Conservation (phyloP, 179 eudicot genomes). For the Amaranthus tricolor region DNA sequence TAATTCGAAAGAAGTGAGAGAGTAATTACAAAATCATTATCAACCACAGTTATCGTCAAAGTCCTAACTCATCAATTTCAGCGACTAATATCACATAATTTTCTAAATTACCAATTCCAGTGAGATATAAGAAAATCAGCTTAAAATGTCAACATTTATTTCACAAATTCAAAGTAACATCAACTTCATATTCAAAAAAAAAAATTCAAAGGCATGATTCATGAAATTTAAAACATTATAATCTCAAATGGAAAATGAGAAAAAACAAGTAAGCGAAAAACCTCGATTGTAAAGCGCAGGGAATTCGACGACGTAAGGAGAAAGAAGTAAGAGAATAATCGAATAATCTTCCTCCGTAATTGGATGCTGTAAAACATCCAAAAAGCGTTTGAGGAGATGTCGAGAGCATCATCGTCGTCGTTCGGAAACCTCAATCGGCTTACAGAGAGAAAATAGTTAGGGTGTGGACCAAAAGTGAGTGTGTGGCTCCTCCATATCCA, state of each 20-base stretch:
- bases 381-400: slow-evolving; percentile 13
- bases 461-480: neutral
- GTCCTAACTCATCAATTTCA: neutral
- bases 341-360: neutral
- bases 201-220: too few relatives aligned
- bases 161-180: neutral
- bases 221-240: neutral
- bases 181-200: too few relatives aligned
- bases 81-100: neutral
- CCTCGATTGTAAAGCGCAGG: slow-evolving; percentile 19
- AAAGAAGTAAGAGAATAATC: slow-evolving; percentile 6
- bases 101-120: neutral
- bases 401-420: slow-evolving; percentile 25
- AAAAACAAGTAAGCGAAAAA: neutral
- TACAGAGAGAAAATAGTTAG: neutral
- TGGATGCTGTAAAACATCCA: neutral
- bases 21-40: neutral
- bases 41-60: too few relatives aligned
- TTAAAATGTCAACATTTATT: neutral
- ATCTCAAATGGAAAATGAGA: neutral
- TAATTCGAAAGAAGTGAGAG: slow-evolving; percentile 10
- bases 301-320: slow-evolving; percentile 10
- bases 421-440: neutral
- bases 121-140: neutral
- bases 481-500: slow-evolving; percentile 11